A percentile compares a stretch with the other conserved stretches of the same genome.
Conservation (phyloP, 2,329 filamentous ascomycete genomes). For the Cercospora sp. region DNA sequence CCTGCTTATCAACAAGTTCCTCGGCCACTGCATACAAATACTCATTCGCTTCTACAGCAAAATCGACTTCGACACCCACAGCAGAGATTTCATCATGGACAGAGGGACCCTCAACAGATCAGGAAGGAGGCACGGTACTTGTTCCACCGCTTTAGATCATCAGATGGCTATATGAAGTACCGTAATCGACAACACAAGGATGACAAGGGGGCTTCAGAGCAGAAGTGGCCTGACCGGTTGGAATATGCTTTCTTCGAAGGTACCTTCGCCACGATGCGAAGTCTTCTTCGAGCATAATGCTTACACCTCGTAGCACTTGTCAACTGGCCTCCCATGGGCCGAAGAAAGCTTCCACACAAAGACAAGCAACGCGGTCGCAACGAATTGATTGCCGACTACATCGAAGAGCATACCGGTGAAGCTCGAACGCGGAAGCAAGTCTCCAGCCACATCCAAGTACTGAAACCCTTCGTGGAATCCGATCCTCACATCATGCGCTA, state of each 20-base stretch:
- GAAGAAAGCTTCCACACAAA: constrained; percentile 50
- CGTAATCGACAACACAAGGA: constrained; percentile 44
- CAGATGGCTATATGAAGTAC: constrained; percentile 50
- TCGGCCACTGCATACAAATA: constrained; percentile 18
- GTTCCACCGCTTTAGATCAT: constrained; percentile 36
- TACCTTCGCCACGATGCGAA: constrained; percentile 22
- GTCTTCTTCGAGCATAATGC: background rate
- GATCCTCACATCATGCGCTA: constrained; percentile 52
- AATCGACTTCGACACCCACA: constrained; percentile 19
- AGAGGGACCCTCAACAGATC: constrained; percentile 20
- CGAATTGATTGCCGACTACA: constrained; percentile 62
- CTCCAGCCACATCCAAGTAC: constrained; percentile 64
- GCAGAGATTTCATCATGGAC: constrained; percentile 8
- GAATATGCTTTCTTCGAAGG: constrained; percentile 53
- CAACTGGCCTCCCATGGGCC: constrained; percentile 60
- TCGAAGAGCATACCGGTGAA: constrained; percentile 57
- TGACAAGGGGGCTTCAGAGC: constrained; percentile 34
- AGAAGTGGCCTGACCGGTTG: constrained; percentile 51
- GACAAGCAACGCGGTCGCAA: constrained; percentile 61
- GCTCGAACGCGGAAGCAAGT: constrained; percentile 59
- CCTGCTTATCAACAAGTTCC: constrained; percentile 15
- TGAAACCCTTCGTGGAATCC: constrained; percentile 57
- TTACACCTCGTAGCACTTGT: constrained; percentile 46
- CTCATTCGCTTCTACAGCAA: constrained; percentile 23
- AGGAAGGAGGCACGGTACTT: constrained; percentile 31